A percentile compares a stretch with the other conserved stretches of the same genome.
Evolutionary conservation across 805 yeast species (phyloP).

Genomic region (Hanseniaspora mollemarum): DNA sequence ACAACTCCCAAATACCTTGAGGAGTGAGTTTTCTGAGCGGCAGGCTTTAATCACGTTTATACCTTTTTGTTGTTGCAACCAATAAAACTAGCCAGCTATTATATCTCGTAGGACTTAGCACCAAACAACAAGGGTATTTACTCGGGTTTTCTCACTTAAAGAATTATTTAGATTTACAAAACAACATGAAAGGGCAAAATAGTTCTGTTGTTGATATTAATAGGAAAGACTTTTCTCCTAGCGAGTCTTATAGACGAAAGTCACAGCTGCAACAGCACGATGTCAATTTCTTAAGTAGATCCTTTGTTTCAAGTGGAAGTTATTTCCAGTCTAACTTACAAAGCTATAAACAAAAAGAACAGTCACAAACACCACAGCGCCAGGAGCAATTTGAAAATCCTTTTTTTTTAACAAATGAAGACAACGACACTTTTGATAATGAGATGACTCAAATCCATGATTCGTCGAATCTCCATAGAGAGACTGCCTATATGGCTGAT

Average conservation of each 20-base stretch:
- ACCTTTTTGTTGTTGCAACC: not conserved
- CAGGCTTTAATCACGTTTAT: not conserved
- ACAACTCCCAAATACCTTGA: too few relatives aligned
- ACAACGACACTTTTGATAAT: not conserved
- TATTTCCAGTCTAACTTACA: conserved; percentile 6
- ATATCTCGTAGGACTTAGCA: too few relatives aligned
- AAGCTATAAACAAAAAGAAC: not conserved
- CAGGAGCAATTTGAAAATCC: conserved; percentile 6
- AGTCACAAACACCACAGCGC: not conserved
- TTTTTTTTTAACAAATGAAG: not conserved
- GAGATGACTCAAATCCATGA: conserved; percentile 22
- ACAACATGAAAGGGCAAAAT: not conserved
- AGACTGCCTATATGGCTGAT: conserved; percentile 28
- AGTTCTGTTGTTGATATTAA: not conserved
- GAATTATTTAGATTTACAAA: not conserved
- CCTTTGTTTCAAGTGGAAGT: conserved; percentile 11
- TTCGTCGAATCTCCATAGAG: conserved; percentile 25
- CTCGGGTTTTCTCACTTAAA: too few relatives aligned
- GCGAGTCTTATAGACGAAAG: not conserved
- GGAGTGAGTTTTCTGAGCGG: too few relatives aligned
- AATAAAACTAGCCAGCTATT: too few relatives aligned
- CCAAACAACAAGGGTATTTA: too few relatives aligned
- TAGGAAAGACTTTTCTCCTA: not conserved
- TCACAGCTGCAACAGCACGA: conserved; percentile 1
- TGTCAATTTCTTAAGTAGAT: conserved; percentile 8